Percentiles rank a stretch among this genome's conserved stretches.
Evolutionary conservation across 2,329 filamentous ascomycete genomes (phyloP).

Genomic region (Aureobasidium sp.): DNA sequence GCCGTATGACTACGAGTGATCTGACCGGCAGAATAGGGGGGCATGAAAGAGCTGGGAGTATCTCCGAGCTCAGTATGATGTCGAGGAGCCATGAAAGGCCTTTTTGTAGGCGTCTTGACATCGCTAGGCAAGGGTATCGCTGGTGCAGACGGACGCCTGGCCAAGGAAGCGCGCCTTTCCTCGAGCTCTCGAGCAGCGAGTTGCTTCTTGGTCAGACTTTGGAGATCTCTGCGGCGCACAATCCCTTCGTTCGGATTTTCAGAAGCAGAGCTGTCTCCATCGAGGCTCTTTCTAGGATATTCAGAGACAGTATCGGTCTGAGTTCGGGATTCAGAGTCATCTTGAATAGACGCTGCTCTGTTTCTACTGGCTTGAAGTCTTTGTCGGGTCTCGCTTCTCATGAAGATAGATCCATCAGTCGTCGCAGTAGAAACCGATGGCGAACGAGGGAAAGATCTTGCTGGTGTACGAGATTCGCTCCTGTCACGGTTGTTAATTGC

Average conservation of each 20-base stretch:
- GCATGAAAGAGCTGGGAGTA: constrained; percentile 32
- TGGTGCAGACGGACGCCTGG: constrained; percentile 69
- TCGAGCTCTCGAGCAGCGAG: constrained; percentile 70
- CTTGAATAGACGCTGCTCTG: not conserved
- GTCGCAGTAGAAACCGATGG: not conserved
- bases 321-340: no score
- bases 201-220: constrained; percentile 32
- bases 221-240: not conserved
- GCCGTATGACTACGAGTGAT: constrained; percentile 56
- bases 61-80: constrained; percentile 36
- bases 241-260: constrained; percentile 32
- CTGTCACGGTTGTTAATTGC: not conserved
- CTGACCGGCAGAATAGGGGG: constrained; percentile 28
- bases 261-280: constrained; percentile 26
- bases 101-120: constrained; percentile 25
- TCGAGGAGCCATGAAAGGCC: constrained; percentile 31
- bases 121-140: constrained; percentile 67
- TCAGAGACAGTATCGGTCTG: not conserved
- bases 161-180: constrained; percentile 75
- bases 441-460: not conserved
- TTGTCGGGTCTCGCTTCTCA: not conserved
- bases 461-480: not conserved
- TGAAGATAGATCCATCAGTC: not conserved
- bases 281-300: not conserved
- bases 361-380: not conserved